Conservation (phyloP, 306 rosid genomes). For the Ormosia emarginata region DNA sequence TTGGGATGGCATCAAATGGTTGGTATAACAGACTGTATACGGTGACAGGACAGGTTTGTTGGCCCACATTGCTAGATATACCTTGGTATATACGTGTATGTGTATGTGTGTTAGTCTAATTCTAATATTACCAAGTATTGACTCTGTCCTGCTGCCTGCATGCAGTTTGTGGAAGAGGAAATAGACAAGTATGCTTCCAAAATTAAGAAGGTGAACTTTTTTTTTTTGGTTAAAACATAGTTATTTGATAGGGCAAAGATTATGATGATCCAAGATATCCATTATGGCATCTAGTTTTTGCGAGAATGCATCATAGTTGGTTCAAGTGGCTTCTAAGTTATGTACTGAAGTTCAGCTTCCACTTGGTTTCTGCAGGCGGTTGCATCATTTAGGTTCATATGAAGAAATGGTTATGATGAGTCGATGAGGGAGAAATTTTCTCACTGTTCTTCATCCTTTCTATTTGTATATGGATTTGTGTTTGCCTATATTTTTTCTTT, state of each 20-base stretch:
- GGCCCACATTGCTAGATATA: background rate
- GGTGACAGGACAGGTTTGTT: constrained; percentile 84
- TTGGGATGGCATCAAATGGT: constrained; percentile 89
- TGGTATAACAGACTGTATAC: constrained; percentile 89
- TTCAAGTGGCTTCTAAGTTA: background rate
- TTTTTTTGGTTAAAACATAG: background rate
- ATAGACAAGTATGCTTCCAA: constrained; percentile 54
- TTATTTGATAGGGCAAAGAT: background rate
- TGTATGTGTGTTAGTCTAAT: background rate
- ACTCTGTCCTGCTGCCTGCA: background rate
- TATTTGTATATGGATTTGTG: background rate
- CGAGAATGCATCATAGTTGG: background rate
- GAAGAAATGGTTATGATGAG: constrained; percentile 18
- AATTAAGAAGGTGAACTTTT: constrained; percentile 52
- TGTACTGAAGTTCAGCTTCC: constrained; percentile 1
- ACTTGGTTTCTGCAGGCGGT: constrained; percentile 67
- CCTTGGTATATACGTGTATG: background rate
- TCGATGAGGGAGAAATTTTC: background rate
- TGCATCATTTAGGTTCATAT: constrained; percentile 62
- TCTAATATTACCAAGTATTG: background rate
- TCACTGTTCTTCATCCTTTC: background rate
- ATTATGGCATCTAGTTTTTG: background rate
- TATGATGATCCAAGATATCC: background rate
- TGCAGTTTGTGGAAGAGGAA: constrained; percentile 76
- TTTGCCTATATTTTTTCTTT: background rate